Evolutionary conservation across 345 rosid species (phyloP).

Genomic region (Lepidium africanum): DNA sequence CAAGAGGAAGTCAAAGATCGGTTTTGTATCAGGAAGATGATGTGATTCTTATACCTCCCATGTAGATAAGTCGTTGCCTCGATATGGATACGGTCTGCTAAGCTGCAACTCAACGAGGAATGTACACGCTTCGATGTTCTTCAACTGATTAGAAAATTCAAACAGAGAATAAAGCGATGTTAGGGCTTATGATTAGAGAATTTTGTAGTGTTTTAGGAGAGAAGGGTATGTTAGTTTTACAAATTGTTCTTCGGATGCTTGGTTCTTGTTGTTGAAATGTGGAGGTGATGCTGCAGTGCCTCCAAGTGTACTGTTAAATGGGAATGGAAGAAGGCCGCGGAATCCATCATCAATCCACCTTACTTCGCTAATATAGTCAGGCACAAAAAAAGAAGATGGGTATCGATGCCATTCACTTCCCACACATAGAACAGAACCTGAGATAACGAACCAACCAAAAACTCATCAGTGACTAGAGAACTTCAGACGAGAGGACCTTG

Average conservation of each 20-base stretch:
- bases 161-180: not conserved
- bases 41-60: constrained; percentile 70
- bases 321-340: constrained; percentile 89
- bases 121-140: constrained; percentile 57
- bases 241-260: constrained; percentile 75
- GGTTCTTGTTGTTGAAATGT: constrained; percentile 86
- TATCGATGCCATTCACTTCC: constrained; percentile 99
- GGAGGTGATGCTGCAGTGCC: constrained; percentile 89
- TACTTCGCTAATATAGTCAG: constrained; percentile 57
- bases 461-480: not conserved
- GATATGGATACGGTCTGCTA: constrained; percentile 54
- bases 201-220: not conserved
- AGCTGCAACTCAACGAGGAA: constrained; percentile 91
- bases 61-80: constrained; percentile 76
- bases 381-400: constrained; percentile 90
- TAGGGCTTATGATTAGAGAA: not conserved
- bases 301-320: constrained; percentile 73
- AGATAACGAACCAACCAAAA: not conserved
- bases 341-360: constrained; percentile 96
- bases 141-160: constrained; percentile 37
- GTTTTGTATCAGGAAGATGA: not conserved
- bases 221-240: constrained; percentile 31
- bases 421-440: constrained; percentile 89
- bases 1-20: not conserved
- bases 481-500: not conserved